Evolutionary conservation across 2,329 filamentous ascomycete species (phyloP), one percentile per base, ranked within the genome.

Genomic region (Colletotrichum cordylinicola): DNA sequence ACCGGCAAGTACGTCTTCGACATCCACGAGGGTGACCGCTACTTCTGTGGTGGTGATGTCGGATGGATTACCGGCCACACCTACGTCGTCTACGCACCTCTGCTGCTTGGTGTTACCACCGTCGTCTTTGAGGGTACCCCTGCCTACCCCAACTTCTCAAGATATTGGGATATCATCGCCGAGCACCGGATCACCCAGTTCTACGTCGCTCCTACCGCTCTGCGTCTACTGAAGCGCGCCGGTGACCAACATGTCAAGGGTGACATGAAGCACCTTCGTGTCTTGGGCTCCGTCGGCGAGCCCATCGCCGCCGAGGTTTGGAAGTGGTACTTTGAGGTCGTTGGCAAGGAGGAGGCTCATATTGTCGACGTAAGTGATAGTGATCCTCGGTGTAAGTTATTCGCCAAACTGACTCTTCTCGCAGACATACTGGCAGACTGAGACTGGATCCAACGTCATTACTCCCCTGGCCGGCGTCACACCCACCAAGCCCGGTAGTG

Each of bases 1-100:
- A 99, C 97, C 15, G 96, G 96, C 86, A 99, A 98, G 87, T 98
- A 99, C 85, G 96, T 98, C 77, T 99, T 99, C 83, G 97, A 99
- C 84, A 98, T 99, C 78, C 97, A 99, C 85, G 94, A 96, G 78
- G 93, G 94, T 70, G 97, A 99, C 85, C 92, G 92, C 78, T 98
- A 97, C 91, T 98, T 98, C 91, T 99, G 97, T 81, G 97, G 96
- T 85, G 97, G 97, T 84, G 97, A 99, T 82, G 96, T 99, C 58
- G 97, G 97, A 79, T 99, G 97, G 97, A 98, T 99, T 84, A 99
- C 97, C 35, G 97, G 97, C 21, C 97, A 99, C 88, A 98, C 97
- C 29, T 99, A 99, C 82, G 96, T 98, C 72, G 96, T 99, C 52
- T 99, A 99, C 83, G 96, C 97, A 13, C 97, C 97, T 78, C 90